These are phyloP conservation scores for Mycena pura DNA, from an alignment of 768 basidiomycete species.

Conservation along the genomic window DNA sequence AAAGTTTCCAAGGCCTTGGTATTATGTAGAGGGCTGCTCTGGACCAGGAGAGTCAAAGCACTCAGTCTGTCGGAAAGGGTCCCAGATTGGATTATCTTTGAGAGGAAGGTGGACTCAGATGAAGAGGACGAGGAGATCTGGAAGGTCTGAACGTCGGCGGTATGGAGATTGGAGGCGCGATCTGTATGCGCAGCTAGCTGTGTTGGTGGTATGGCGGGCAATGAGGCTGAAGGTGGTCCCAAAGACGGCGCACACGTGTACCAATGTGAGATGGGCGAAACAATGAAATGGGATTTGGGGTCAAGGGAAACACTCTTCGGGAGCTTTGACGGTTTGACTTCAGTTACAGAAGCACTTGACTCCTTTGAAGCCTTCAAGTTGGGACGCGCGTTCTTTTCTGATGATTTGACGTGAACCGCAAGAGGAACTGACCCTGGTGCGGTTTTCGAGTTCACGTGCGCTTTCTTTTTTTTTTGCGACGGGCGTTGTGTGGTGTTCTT, in stretches of 20 bases:
- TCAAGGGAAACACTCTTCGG: slow-evolving; percentile 44
- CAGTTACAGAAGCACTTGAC: background rate
- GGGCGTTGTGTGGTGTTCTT: slow-evolving; percentile 22
- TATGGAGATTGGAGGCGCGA: slow-evolving; percentile 51
- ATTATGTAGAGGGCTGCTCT: slow-evolving; percentile 88
- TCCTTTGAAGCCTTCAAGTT: slow-evolving; percentile 21
- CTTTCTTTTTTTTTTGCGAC: slow-evolving; percentile 21
- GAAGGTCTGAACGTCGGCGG: slow-evolving; percentile 50
- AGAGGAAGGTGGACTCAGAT: slow-evolving; percentile 82
- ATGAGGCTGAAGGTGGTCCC: slow-evolving; percentile 31
- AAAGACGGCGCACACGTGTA: slow-evolving; percentile 55
- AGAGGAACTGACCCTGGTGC: background rate
- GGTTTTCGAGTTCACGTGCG: slow-evolving; percentile 13
- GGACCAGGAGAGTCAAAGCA: slow-evolving; percentile 88
- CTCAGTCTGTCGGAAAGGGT: slow-evolving; percentile 92
- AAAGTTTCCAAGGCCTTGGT: slow-evolving; percentile 79
- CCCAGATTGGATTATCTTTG: slow-evolving; percentile 84
- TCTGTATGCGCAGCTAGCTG: slow-evolving; percentile 53
- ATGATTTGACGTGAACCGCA: slow-evolving; percentile 6
- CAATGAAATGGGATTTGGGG: slow-evolving; percentile 46
- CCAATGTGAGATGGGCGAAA: slow-evolving; percentile 59
- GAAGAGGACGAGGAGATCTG: slow-evolving; percentile 62
- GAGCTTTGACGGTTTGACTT: slow-evolving; percentile 29
- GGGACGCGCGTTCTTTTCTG: slow-evolving; percentile 29
- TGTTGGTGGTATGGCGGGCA: slow-evolving; percentile 45